Percentiles rank a stretch among this genome's conserved stretches.
phyloP scores from a whole-genome alignment of 1,284 basidiomycete genomes.

The Violaceomyces palustris region DNA sequence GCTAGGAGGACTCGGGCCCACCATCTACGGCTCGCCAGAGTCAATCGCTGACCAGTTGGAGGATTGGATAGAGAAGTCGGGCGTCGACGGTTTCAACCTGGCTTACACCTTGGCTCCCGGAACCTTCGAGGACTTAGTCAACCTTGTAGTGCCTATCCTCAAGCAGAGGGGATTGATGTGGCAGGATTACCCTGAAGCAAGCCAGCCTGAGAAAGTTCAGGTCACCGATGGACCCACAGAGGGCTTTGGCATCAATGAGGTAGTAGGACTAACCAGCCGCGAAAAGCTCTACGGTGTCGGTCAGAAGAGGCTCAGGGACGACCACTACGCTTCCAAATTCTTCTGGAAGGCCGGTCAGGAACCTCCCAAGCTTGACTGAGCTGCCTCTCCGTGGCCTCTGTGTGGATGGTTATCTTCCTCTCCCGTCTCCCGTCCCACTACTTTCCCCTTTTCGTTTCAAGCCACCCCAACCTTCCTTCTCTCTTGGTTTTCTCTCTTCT shows the following conservation, averaged over 20 bases:
- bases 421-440: no score
- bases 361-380: constrained; percentile 23
- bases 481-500: no score
- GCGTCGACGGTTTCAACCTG: constrained; percentile 47
- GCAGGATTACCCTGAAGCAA: constrained; percentile 33
- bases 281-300: constrained; percentile 47
- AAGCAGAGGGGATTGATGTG: constrained; percentile 43
- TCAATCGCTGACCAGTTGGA: constrained; percentile 38
- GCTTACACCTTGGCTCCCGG: constrained; percentile 38
- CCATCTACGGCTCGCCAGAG: constrained; percentile 26
- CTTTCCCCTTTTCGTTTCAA: no score
- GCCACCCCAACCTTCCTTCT: no score
- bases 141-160: constrained; percentile 39
- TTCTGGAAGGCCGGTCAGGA: constrained; percentile 42
- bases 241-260: constrained; percentile 31
- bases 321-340: constrained; percentile 43
- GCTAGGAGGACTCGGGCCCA: constrained; percentile 47
- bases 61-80: constrained; percentile 32
- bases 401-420: no score
- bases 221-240: constrained; percentile 5
- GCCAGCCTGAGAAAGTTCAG: constrained; percentile 1
- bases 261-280: constrained; percentile 32
- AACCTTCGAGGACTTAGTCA: constrained; percentile 40
- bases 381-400: no score
- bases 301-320: constrained; percentile 30